Percentiles rank a stretch among this genome's conserved stretches.
phyloP scores from a whole-genome alignment of 352 stramenopile genomes.

The Pythium volutum region DNA sequence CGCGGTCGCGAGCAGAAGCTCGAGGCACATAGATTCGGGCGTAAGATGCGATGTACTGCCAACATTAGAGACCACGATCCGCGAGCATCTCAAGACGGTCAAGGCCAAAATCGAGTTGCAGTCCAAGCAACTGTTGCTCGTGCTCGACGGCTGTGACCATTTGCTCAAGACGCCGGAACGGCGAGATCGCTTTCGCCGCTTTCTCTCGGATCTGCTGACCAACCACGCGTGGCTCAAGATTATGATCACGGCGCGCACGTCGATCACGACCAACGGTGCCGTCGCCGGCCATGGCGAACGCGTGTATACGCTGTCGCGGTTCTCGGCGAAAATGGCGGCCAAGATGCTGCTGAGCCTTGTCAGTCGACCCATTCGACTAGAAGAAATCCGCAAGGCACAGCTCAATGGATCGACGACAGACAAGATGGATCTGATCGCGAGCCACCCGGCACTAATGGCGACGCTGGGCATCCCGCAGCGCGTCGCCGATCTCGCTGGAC shows the following conservation, averaged over 20 bases:
- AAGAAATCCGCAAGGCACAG: constrained; percentile 53
- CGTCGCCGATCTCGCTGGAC: constrained; percentile 67
- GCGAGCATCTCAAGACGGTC: constrained; percentile 47
- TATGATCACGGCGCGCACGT: constrained; percentile 55
- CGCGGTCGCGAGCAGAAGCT: constrained; percentile 38
- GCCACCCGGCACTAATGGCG: constrained; percentile 58
- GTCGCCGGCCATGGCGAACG: constrained; percentile 68
- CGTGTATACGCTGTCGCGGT: constrained; percentile 61
- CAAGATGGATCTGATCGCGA: constrained; percentile 73
- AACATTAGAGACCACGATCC: constrained; percentile 47
- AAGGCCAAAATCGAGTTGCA: constrained; percentile 51
- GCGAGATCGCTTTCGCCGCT: constrained; percentile 58
- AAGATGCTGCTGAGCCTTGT: constrained; percentile 77
- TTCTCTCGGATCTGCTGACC: constrained; percentile 66
- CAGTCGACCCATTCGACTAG: constrained; percentile 63
- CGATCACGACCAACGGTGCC: constrained; percentile 59
- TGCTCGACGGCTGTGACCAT: constrained; percentile 75
- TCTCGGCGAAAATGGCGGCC: constrained; percentile 65
- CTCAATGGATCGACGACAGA: constrained; percentile 34
- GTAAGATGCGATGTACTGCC: constrained; percentile 38
- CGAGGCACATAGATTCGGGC: constrained; percentile 30
- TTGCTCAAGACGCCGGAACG: constrained; percentile 46
- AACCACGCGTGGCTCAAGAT: constrained; percentile 76
- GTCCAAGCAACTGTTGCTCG: constrained; percentile 53
- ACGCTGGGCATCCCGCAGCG: constrained; percentile 63